Conservation (phyloP, 768 basidiomycete genomes). For the Strobilomyces confusus region DNA sequence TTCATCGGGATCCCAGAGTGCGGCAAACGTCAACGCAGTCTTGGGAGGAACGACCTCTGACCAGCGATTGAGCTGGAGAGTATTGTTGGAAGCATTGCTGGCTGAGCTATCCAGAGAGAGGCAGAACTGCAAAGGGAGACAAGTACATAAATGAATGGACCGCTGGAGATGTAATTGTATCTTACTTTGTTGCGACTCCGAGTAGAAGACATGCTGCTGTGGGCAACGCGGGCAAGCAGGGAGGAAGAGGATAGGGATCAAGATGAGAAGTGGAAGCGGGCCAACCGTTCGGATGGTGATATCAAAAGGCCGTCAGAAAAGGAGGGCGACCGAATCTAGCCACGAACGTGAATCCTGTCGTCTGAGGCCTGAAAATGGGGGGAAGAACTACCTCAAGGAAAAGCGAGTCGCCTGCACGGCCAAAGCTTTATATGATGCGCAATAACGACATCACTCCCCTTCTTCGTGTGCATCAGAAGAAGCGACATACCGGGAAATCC, state of each 20-base stretch:
- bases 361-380: conserved; percentile 24
- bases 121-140: conserved; percentile 13
- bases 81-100: conserved; percentile 7
- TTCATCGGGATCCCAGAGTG: conserved; percentile 55
- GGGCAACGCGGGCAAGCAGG: neutral
- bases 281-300: neutral
- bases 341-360: conserved; percentile 10
- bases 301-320: neutral
- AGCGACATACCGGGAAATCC: conserved; percentile 20
- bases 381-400: conserved; percentile 5
- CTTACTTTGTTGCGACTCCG: conserved; percentile 24
- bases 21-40: conserved; percentile 54
- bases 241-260: neutral
- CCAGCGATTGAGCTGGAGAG: conserved; percentile 39
- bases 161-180: neutral
- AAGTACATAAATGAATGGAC: neutral
- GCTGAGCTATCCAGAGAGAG: conserved; percentile 22
- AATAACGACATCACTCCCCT: conserved; percentile 10
- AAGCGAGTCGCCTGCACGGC: conserved; percentile 1
- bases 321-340: neutral
- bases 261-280: neutral
- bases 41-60: conserved; percentile 56
- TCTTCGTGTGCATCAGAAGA: conserved; percentile 27
- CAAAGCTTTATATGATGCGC: conserved; percentile 22
- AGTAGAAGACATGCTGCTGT: conserved; percentile 15